Percentiles rank a stretch among this genome's conserved stretches.
Evolutionary conservation across 2,329 filamentous ascomycete species (phyloP).

Genomic region (Trichoderma harzianum): DNA sequence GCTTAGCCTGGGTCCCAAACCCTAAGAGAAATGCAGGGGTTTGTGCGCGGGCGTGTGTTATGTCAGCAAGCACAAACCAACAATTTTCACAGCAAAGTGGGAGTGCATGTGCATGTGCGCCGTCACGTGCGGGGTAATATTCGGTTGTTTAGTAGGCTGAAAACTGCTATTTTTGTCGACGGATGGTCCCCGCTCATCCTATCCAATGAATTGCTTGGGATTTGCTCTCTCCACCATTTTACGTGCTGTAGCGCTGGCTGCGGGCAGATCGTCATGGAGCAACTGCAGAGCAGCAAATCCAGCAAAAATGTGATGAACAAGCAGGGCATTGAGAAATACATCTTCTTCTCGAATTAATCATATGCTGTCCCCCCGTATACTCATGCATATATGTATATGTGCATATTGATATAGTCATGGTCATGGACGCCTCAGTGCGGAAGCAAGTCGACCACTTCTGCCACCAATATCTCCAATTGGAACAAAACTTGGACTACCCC

Average conservation of each 20-base stretch:
- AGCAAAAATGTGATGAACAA: background rate
- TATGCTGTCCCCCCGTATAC: no score
- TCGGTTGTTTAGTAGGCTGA: background rate
- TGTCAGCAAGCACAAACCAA: background rate
- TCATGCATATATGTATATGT: background rate
- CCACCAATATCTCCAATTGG: slow-evolving; percentile 76
- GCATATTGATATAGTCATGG: background rate
- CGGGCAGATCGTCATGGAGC: background rate
- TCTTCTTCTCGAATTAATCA: background rate
- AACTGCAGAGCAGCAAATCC: background rate
- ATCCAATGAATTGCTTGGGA: background rate
- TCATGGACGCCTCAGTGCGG: slow-evolving; percentile 18
- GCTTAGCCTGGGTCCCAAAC: slow-evolving; percentile 44
- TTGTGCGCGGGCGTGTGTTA: slow-evolving; percentile 7
- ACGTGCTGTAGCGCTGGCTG: background rate
- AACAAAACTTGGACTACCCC: slow-evolving; percentile 63
- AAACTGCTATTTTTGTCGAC: background rate
- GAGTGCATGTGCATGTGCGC: background rate
- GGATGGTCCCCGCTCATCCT: background rate
- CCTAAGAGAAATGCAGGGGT: slow-evolving; percentile 36
- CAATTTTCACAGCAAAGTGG: background rate
- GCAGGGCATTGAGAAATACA: background rate
- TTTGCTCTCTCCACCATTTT: background rate
- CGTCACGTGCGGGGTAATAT: slow-evolving; percentile 10
- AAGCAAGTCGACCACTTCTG: slow-evolving; percentile 52